phyloP scores from a whole-genome alignment of 176 grass and related monocot genomes.

The Melocanna baccifera region DNA sequence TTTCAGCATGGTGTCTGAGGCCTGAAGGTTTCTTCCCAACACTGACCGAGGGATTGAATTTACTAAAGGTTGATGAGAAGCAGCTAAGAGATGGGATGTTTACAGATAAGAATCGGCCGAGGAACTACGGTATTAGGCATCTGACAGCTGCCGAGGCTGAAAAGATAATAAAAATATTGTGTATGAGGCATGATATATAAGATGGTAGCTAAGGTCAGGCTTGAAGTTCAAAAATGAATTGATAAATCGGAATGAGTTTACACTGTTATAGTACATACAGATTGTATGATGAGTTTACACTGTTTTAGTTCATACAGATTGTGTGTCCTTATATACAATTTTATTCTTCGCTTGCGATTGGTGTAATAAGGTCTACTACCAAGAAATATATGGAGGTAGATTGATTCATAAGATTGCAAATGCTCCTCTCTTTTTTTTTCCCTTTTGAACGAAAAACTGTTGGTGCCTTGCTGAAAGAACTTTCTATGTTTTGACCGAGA shows the following conservation, averaged over 20 bases:
- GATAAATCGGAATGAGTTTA: background rate
- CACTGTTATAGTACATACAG: slow-evolving; percentile 5
- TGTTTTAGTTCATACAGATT: slow-evolving; percentile 12
- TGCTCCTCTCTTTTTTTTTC: background rate
- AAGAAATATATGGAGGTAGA: background rate
- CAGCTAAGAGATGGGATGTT: slow-evolving; percentile 40
- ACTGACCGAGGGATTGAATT: slow-evolving; percentile 55
- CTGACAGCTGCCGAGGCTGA: slow-evolving; percentile 52
- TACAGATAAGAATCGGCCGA: slow-evolving; percentile 43
- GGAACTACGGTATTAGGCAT: slow-evolving; percentile 59
- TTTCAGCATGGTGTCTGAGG: slow-evolving; percentile 87
- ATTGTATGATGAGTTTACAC: background rate
- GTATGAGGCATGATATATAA: slow-evolving; percentile 39
- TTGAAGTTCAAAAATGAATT: background rate
- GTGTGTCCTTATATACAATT: background rate
- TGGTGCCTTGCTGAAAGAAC: background rate
- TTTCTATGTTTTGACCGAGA: slow-evolving; percentile 13
- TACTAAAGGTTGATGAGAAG: slow-evolving; percentile 53
- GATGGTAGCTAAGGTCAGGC: background rate
- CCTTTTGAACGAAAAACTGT: background rate
- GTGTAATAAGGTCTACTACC: background rate
- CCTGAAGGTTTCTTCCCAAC: slow-evolving; percentile 81
- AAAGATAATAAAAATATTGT: slow-evolving; percentile 56
- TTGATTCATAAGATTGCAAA: background rate
- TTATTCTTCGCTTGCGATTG: background rate